A percentile compares a stretch with the other conserved stretches of the same genome.
phyloP scores from a whole-genome alignment of 108 stramenopile species.

The Nitzschia sp. region DNA sequence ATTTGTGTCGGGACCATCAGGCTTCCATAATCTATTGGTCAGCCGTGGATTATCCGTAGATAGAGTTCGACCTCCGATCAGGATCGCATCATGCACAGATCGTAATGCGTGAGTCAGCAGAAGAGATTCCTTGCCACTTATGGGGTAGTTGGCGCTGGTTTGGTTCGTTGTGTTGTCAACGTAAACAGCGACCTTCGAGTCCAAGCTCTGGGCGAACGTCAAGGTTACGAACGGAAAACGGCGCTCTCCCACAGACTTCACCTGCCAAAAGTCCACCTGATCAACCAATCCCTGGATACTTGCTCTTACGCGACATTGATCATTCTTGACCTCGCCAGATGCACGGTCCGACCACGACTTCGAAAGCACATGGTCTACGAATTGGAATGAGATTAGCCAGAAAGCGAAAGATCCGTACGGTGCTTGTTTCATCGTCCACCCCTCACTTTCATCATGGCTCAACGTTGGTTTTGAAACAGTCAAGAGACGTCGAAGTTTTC shows the following conservation, averaged over 20 bases:
- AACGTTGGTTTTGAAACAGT: too few relatives aligned
- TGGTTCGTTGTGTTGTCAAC: neutral
- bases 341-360: too few relatives aligned
- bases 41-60: conserved; percentile 70
- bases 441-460: too few relatives aligned
- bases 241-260: neutral
- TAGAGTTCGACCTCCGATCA: conserved; percentile 77
- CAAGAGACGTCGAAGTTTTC: too few relatives aligned
- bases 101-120: conserved; percentile 73
- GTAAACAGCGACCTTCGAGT: conserved; percentile 70
- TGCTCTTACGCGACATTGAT: too few relatives aligned
- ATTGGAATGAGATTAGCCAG: too few relatives aligned
- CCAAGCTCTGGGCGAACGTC: conserved; percentile 76
- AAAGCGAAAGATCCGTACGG: too few relatives aligned
- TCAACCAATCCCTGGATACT: neutral
- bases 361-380: too few relatives aligned
- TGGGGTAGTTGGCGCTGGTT: conserved; percentile 50
- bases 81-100: conserved; percentile 75
- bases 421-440: too few relatives aligned
- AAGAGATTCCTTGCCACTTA: conserved; percentile 65
- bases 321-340: too few relatives aligned
- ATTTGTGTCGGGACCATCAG: conserved; percentile 1
- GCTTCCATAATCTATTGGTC: conserved; percentile 66
- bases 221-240: conserved; percentile 68
- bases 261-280: neutral